These are phyloP conservation scores for Phialophora verrucosa DNA, from an alignment of 2,329 filamentous ascomycete genomes.

Conservation along the genomic window DNA sequence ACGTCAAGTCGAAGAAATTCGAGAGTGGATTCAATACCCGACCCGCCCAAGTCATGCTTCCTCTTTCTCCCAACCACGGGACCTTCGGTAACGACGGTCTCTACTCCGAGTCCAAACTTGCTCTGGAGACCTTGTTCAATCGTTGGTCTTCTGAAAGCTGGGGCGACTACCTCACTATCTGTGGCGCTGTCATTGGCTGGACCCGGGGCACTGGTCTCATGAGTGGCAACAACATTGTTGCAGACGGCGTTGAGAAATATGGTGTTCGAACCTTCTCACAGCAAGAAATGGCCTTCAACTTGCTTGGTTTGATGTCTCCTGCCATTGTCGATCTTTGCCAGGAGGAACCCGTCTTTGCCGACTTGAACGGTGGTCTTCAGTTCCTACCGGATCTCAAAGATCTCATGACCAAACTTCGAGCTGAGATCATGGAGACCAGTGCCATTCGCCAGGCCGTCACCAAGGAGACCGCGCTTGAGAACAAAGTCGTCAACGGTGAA, in stretches of 20 bases:
- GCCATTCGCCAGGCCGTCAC: slow-evolving; percentile 91
- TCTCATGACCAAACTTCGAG: slow-evolving; percentile 89
- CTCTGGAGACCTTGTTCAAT: slow-evolving; percentile 96
- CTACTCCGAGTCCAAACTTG: slow-evolving; percentile 98
- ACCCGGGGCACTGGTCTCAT: slow-evolving; percentile 98
- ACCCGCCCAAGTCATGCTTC: slow-evolving; percentile 93
- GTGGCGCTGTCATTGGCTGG: slow-evolving; percentile 98
- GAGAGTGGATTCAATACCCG: slow-evolving; percentile 89
- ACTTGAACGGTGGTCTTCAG: slow-evolving; percentile 95
- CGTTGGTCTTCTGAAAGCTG: slow-evolving; percentile 98
- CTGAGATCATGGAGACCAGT: slow-evolving; percentile 92
- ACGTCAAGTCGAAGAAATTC: slow-evolving; percentile 88
- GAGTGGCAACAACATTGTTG: slow-evolving; percentile 96
- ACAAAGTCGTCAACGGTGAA: slow-evolving; percentile 95
- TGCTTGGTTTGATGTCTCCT: slow-evolving; percentile 94
- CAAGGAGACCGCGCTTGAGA: slow-evolving; percentile 94
- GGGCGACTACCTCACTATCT: slow-evolving; percentile 97
- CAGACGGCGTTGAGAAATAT: slow-evolving; percentile 93
- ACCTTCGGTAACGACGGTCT: slow-evolving; percentile 98
- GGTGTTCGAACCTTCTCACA: slow-evolving; percentile 98
- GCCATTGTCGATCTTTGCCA: slow-evolving; percentile 95
- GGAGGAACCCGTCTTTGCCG: slow-evolving; percentile 91
- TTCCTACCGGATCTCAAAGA: slow-evolving; percentile 96
- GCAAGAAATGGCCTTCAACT: slow-evolving; percentile 99
- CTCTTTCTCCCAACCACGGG: slow-evolving; percentile 95